Base-by-base conservation (phyloP, 1,284 basidiomycete genomes). In the Microbotryum saponariae region DNA sequence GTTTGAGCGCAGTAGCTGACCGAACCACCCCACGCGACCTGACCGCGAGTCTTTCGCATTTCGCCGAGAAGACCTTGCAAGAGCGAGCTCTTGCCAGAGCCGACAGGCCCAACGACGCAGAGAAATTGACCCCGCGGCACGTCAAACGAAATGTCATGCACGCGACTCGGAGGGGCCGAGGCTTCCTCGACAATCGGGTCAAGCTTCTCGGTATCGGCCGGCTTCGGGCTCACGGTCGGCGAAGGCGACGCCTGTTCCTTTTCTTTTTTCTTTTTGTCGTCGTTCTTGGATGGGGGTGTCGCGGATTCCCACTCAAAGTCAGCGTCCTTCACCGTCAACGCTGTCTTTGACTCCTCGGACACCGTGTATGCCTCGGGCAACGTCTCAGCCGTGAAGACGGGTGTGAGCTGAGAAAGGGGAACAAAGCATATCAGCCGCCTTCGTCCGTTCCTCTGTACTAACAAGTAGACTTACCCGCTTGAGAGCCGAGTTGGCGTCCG, bases 1-100 rank as follows among this genome's bases (percentile, higher is more conserved):
- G 79, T 83, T 73, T 91, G 89, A 4, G 89, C 83, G 73, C 88
- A 91, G 76, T 91, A 93, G 0, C 83, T 85, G 1, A 91, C 55
- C 0, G 37, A 44, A 10, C 60, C 62, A 51, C 53, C 56, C 33
- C 65, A 63, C 0, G 54, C 37, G 48, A 85, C 81, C 3, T 75
- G 72, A 0, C 86, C 87, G 4, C 73, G 69, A 1, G 78, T 73
- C 57, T 76, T 77, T 21, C 81, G 77, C 86, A 88, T 88, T 74
- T 88, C 86, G 8, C 86, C 85, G 25, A 88, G 81, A 21, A 88
- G 76, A 1, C 84, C 86, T 70, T 84, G 81, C 3, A 88, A 75
- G 14, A 88, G 73, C 72, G 82, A 84, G 18, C 83, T 84, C 77
- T 87, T 79, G 49, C 73, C 75, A 25, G 67, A 69, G 27, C 83